Evolutionary conservation across 1,284 basidiomycete genomes (phyloP).

Genomic region (Wallemia hederae): DNA sequence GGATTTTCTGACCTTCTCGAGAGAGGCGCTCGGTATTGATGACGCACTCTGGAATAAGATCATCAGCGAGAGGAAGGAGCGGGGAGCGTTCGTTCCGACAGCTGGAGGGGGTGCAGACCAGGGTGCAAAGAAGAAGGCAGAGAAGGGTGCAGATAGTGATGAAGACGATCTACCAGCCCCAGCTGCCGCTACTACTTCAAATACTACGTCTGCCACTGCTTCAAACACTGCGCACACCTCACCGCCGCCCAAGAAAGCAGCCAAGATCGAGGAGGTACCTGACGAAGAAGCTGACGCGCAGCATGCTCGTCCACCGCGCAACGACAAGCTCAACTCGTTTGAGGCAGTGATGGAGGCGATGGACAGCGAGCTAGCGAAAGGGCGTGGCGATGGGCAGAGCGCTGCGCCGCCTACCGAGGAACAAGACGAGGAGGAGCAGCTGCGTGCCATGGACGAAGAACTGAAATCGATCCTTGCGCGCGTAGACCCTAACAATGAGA

Average conservation of each 20-base stretch:
- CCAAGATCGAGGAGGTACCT: conserved; percentile 1
- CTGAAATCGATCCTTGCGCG: conserved; percentile 33
- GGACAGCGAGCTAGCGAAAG: conserved; percentile 42
- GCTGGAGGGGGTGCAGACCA: conserved; percentile 1
- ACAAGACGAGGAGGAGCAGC: conserved; percentile 28
- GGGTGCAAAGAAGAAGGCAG: background rate
- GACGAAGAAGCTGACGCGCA: background rate
- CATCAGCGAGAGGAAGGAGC: conserved; percentile 33
- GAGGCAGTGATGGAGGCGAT: conserved; percentile 82
- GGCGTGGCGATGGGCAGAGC: background rate
- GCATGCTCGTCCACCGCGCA: conserved; percentile 7
- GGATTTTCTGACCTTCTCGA: conserved; percentile 73
- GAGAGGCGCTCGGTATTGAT: conserved; percentile 55
- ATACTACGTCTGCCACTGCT: too few species aligned
- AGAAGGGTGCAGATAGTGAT: background rate
- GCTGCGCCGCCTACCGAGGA: conserved; percentile 21
- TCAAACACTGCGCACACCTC: background rate
- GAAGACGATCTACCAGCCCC: background rate
- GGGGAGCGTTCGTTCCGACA: conserved; percentile 26
- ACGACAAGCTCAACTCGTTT: conserved; percentile 57
- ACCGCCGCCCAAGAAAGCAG: conserved; percentile 7
- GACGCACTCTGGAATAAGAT: conserved; percentile 60
- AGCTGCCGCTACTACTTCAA: too few species aligned
- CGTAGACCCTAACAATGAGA: conserved; percentile 16
- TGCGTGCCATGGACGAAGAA: conserved; percentile 59